Percentiles rank a stretch among this genome's conserved stretches.
phyloP scores from a whole-genome alignment of 305 asterid genomes.

The Salvia sclarea region DNA sequence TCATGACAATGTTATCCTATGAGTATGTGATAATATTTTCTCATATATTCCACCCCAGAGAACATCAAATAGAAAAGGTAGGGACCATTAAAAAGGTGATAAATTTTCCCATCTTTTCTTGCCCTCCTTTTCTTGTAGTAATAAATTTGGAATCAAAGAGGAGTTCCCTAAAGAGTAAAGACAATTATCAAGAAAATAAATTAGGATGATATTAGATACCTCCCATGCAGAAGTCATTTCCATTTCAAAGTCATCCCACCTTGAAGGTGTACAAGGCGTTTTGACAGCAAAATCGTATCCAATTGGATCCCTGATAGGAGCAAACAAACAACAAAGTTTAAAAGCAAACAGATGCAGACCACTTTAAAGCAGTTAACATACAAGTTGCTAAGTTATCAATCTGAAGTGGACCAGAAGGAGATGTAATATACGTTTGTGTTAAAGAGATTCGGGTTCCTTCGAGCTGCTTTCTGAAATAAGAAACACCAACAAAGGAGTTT shows the following conservation, averaged over 20 bases:
- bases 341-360: slow-evolving; percentile 17
- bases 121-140: too few species aligned
- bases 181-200: neutral
- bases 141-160: too few species aligned
- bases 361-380: slow-evolving; percentile 14
- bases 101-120: too few species aligned
- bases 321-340: slow-evolving; percentile 9
- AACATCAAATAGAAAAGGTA: too few species aligned
- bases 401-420: slow-evolving; percentile 21
- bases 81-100: too few species aligned
- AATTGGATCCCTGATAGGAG: slow-evolving; percentile 56
- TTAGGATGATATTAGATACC: slow-evolving; percentile 45
- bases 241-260: slow-evolving; percentile 87
- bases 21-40: too few species aligned
- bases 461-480: slow-evolving; percentile 76
- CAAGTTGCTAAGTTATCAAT: slow-evolving; percentile 5
- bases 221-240: slow-evolving; percentile 99
- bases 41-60: too few species aligned
- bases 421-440: slow-evolving; percentile 52
- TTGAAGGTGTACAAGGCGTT: slow-evolving; percentile 81
- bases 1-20: too few species aligned
- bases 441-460: slow-evolving; percentile 95
- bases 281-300: slow-evolving; percentile 79
- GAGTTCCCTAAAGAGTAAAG: too few species aligned
- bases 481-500: slow-evolving; percentile 23